A percentile compares a stretch with the other conserved stretches of the same genome.
These are phyloP conservation scores for Graphilbum fragrans DNA, from an alignment of 2,329 filamentous ascomycete species.

Conservation along the genomic window DNA sequence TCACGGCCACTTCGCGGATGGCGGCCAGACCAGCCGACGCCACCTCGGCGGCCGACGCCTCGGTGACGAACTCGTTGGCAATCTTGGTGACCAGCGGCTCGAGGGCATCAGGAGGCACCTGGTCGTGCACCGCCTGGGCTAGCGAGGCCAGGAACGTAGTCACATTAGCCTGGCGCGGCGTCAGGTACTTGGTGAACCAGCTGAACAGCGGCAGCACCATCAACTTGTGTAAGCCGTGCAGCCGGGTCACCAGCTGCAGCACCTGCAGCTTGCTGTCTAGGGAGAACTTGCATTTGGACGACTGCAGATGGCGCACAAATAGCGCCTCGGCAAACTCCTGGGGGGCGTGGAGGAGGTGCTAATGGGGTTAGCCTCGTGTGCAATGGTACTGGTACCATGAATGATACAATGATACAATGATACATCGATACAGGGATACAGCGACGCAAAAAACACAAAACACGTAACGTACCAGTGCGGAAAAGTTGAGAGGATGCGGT, in stretches of 20 bases:
- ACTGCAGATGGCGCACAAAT: slow-evolving; percentile 85
- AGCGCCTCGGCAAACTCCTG: slow-evolving; percentile 86
- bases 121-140: slow-evolving; percentile 80
- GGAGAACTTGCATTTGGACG: slow-evolving; percentile 70
- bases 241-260: slow-evolving; percentile 76
- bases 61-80: slow-evolving; percentile 95
- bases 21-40: slow-evolving; percentile 81
- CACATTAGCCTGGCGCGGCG: slow-evolving; percentile 71
- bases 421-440: no score
- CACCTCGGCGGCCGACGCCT: slow-evolving; percentile 83
- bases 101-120: slow-evolving; percentile 84
- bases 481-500: slow-evolving; percentile 88
- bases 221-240: slow-evolving; percentile 87
- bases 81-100: slow-evolving; percentile 91
- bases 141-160: slow-evolving; percentile 88
- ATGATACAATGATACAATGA: neutral
- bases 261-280: slow-evolving; percentile 68
- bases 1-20: slow-evolving; percentile 84
- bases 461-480: slow-evolving; percentile 47
- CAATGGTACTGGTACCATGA: no score
- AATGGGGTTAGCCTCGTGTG: neutral
- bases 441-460: neutral
- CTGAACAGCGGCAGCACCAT: slow-evolving; percentile 87
- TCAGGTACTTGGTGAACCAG: slow-evolving; percentile 89
- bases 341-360: slow-evolving; percentile 81